Conservation (phyloP, 192 early-diverging fungal species). For the Umbelopsis isabellina region DNA sequence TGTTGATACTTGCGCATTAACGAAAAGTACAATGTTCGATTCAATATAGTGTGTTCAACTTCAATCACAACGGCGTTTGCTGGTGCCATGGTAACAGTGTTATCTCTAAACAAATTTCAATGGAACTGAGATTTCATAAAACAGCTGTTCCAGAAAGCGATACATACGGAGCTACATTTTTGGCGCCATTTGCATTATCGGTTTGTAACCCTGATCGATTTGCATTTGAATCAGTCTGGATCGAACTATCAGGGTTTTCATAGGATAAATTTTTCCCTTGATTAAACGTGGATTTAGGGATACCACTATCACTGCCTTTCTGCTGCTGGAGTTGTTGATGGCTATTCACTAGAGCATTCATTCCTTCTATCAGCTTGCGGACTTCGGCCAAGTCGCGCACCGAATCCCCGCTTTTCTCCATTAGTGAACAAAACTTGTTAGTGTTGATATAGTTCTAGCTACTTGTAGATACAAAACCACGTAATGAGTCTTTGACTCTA, state of each 20-base stretch:
- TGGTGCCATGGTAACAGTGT: neutral
- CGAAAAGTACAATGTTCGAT: conserved; percentile 39
- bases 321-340: conserved; percentile 30
- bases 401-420: conserved; percentile 13
- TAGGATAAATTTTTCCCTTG: neutral
- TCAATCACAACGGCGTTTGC: conserved; percentile 28
- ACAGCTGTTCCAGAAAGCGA: neutral
- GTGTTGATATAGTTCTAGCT: neutral
- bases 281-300: neutral
- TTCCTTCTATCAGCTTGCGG: conserved; percentile 41
- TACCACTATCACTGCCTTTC: neutral
- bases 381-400: conserved; percentile 42
- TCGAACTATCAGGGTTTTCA: neutral
- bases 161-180: neutral
- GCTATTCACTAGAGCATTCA: conserved; percentile 37
- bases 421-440: neutral
- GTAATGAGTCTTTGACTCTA: neutral
- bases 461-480: neutral
- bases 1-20: conserved; percentile 31
- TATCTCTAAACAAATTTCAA: neutral
- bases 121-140: neutral
- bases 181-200: neutral
- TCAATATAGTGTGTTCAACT: conserved; percentile 32
- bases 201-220: neutral
- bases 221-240: neutral